A percentile compares a stretch with the other conserved stretches of the same genome.
These are phyloP conservation scores for Leucoagaricus sp. DNA, from an alignment of 1,284 basidiomycete genomes.

Conservation along the genomic window DNA sequence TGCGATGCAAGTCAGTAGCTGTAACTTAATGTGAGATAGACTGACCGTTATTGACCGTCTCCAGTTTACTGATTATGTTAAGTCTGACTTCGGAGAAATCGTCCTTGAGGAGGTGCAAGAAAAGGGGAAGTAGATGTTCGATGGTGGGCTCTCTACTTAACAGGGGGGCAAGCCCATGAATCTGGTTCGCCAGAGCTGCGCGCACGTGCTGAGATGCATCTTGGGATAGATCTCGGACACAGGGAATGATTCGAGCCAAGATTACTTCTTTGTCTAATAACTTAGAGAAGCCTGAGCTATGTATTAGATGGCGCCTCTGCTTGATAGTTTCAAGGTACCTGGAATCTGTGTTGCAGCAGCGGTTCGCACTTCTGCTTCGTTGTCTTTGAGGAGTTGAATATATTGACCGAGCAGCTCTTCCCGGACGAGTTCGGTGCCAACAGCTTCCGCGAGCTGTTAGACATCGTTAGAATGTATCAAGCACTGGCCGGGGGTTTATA, in stretches of 20 bases:
- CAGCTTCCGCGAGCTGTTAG: constrained; percentile 83
- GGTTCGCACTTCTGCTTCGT: constrained; percentile 98
- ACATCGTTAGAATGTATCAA: constrained; percentile 3
- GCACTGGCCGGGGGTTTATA: neutral
- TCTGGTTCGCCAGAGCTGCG: constrained; percentile 94
- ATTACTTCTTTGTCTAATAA: constrained; percentile 94
- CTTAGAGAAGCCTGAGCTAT: constrained; percentile 85
- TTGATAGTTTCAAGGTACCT: constrained; percentile 50
- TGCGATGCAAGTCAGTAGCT: neutral
- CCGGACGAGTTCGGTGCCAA: constrained; percentile 88
- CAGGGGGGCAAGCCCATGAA: constrained; percentile 95
- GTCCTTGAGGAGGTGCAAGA: constrained; percentile 96
- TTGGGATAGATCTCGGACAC: constrained; percentile 92
- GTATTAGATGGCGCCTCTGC: constrained; percentile 15
- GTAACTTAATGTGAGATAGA: neutral
- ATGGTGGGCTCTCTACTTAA: constrained; percentile 95
- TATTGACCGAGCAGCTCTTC: constrained; percentile 95
- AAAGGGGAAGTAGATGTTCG: constrained; percentile 95
- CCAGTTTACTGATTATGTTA: constrained; percentile 99
- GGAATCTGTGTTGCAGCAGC: constrained; percentile 97
- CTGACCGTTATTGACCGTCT: constrained; percentile 92
- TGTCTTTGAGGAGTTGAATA: constrained; percentile 95
- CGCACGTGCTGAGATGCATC: constrained; percentile 97
- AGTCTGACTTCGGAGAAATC: constrained; percentile 98
- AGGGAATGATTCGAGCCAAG: constrained; percentile 92